Evolutionary conservation across 2,329 filamentous ascomycete genomes (phyloP), one percentile per base, ranked within the genome.

Genomic region (Phoma sp.): DNA sequence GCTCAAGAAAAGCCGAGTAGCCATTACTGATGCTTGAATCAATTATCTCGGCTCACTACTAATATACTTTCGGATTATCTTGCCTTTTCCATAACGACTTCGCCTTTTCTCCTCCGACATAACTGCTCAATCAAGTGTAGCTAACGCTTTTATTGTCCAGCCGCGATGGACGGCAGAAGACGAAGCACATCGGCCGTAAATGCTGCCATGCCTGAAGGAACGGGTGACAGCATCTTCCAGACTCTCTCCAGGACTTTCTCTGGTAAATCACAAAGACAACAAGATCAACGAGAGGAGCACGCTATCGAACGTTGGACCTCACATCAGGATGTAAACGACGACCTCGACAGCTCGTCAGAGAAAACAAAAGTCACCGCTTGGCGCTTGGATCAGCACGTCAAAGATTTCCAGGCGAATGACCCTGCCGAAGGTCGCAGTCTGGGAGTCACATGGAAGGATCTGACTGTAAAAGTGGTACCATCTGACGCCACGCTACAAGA

Each of bases 341-440:
- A 48, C 36, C 47, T 35, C 5, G 51, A 55, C 9, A 33, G 47
- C 11, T 36, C 46, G 18, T 65, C 62, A 13, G 53, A 52, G 9
- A 64, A 53, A 40, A 65, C 61, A 3, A 58, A 56, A 13, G 55
- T 67, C 33, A 60, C 64, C n/a, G 49, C 58, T 13, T 68, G 65
- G 65, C 59, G 64, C 22, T 52, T 68, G 7, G 65, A 60, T 9
- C 55, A 40, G 18, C 47, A 62, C 22, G 61, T 68, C 1, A 67
- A 66, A 24, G 55, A 64, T 0, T 27, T 60, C 0, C 56, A 61
- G 9, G 38, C 49, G 10, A 62, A 61, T 36, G 61, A 68, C 32
- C 62, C 55, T 11, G 51, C 57, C 4, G 55, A 58, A 22, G 48
- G 44, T 18, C 58, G 53, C 27, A 64, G 43, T 29, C 51, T 59